Conservation (phyloP, 768 basidiomycete species). For the Termitomyces sp. region DNA sequence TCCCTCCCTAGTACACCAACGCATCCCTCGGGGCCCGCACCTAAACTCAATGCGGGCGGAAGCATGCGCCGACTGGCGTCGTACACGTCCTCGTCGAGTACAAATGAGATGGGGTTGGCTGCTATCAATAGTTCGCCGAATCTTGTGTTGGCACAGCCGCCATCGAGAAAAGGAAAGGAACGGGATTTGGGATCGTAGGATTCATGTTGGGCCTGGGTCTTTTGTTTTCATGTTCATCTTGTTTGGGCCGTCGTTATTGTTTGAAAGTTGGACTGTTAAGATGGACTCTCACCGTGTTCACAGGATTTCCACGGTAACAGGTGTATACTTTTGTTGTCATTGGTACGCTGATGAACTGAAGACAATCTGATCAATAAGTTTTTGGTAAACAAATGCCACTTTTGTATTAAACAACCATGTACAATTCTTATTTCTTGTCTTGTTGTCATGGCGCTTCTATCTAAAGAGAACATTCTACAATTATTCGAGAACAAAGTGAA, state of each 20-base stretch:
- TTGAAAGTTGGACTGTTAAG: not conserved
- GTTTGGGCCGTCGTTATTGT: not conserved
- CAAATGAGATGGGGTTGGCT: slow-evolving; percentile 1
- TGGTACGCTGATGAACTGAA: not conserved
- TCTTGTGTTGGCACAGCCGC: slow-evolving; percentile 5
- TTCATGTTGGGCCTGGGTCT: too few relatives aligned
- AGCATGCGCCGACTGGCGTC: slow-evolving; percentile 9
- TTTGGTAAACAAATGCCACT: too few relatives aligned
- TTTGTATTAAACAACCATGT: too few relatives aligned
- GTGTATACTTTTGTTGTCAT: not conserved
- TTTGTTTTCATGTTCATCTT: not conserved
- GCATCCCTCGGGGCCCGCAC: not conserved
- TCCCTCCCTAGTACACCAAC: slow-evolving; percentile 11
- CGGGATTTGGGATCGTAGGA: slow-evolving; percentile 9
- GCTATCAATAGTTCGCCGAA: slow-evolving; percentile 11
- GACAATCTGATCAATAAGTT: too few relatives aligned
- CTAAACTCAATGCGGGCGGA: not conserved
- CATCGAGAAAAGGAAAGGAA: slow-evolving; percentile 16
- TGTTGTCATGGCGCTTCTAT: not conserved
- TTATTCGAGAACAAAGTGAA: not conserved
- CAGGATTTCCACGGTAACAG: not conserved
- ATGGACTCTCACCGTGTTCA: not conserved
- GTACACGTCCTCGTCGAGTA: slow-evolving; percentile 1
- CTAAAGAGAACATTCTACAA: not conserved
- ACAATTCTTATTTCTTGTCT: not conserved